Percentiles rank a stretch among this genome's conserved stretches.
These are phyloP conservation scores for Carex myosuroides DNA, from an alignment of 176 grass and related monocot species.

Conservation along the genomic window DNA sequence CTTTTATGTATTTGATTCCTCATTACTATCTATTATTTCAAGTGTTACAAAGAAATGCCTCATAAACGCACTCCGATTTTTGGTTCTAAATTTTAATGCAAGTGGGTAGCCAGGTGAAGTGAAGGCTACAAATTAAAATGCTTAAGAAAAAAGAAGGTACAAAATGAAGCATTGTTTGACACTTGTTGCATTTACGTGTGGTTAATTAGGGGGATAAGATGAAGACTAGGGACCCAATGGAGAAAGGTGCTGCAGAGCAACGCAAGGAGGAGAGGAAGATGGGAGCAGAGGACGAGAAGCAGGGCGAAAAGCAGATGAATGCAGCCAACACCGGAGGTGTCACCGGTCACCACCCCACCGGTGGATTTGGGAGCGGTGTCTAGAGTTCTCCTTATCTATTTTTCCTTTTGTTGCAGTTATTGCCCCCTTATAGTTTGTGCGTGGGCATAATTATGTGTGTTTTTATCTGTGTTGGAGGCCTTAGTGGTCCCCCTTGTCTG, in stretches of 20 bases:
- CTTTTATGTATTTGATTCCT: background rate
- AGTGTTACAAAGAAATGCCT: background rate
- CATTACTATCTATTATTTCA: background rate
- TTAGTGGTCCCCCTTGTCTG: too few species aligned
- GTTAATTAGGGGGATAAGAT: conserved; percentile 44
- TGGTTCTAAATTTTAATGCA: background rate
- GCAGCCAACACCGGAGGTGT: conserved; percentile 3
- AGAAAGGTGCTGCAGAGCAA: conserved; percentile 51
- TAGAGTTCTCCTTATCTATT: background rate
- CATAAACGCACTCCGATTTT: background rate
- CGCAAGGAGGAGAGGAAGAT: conserved; percentile 37
- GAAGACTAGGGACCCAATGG: conserved; percentile 39
- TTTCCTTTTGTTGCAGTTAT: background rate
- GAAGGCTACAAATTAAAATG: background rate
- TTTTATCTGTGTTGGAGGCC: too few species aligned
- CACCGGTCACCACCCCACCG: background rate
- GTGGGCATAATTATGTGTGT: too few species aligned
- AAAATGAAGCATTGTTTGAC: background rate
- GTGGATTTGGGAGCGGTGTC: conserved; percentile 1
- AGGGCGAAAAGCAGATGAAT: conserved; percentile 28
- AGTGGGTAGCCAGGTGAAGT: background rate
- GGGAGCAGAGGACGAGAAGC: conserved; percentile 42
- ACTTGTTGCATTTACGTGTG: background rate
- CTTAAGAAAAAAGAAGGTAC: background rate
- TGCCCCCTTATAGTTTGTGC: background rate